Percentiles rank a stretch among this genome's conserved stretches.
These are phyloP conservation scores for Debaryomyces nepalensis DNA, from an alignment of 1,139 yeast species.

Conservation along the genomic window DNA sequence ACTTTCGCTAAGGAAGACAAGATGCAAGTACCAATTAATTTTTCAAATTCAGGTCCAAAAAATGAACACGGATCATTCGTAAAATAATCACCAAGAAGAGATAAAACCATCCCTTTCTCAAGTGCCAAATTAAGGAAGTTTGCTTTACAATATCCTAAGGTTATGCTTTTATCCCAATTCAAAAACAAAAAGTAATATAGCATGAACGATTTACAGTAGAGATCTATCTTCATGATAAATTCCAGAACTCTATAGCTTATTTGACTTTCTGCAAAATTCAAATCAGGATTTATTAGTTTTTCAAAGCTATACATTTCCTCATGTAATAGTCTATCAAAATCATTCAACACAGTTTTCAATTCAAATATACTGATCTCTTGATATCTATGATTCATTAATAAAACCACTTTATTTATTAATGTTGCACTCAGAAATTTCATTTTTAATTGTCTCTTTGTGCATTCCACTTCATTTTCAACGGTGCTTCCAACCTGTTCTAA, in stretches of 20 bases:
- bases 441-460: background rate
- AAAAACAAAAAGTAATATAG: background rate
- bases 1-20: background rate
- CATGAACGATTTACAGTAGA: constrained; percentile 1
- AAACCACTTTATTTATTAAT: background rate
- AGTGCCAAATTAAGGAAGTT: background rate
- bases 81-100: constrained; percentile 1
- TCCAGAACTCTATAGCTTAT: constrained; percentile 1
- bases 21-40: background rate
- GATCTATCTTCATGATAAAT: background rate
- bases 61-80: background rate
- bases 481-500: background rate
- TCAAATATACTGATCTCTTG: background rate
- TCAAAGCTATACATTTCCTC: background rate
- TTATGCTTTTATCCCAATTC: background rate
- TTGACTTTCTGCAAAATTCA: background rate
- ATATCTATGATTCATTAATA: background rate
- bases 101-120: background rate
- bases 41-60: background rate
- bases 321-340: background rate
- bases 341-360: background rate
- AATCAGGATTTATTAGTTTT: background rate
- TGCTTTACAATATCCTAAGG: background rate
- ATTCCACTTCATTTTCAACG: background rate
- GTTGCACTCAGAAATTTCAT: background rate